Evolutionary conservation across 805 yeast species (phyloP).

Genomic region (Spathaspora arborariae): DNA sequence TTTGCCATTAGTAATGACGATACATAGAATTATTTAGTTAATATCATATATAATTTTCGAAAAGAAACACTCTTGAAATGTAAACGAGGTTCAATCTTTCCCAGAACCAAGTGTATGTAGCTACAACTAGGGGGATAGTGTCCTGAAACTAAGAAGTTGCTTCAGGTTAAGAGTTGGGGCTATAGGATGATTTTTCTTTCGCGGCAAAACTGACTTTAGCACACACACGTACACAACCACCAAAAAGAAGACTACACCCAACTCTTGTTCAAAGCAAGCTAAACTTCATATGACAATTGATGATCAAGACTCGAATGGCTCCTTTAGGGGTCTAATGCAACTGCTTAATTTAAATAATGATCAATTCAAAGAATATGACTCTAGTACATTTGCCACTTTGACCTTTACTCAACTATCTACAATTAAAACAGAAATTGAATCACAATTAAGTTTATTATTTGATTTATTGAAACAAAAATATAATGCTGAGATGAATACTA

Average conservation of each 20-base stretch:
- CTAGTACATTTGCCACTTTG: conserved; percentile 13
- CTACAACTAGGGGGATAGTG: too few species aligned
- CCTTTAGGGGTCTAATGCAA: conserved; percentile 26
- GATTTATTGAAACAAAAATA: conserved; percentile 40
- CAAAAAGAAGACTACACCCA: too few species aligned
- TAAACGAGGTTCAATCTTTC: too few species aligned
- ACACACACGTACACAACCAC: too few species aligned
- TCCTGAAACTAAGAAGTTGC: too few species aligned
- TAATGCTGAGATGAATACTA: conserved; percentile 59
- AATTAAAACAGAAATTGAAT: conserved; percentile 18
- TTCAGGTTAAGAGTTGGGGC: too few species aligned
- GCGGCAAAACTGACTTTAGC: too few species aligned
- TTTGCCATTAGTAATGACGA: conserved; percentile 30
- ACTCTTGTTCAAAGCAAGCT: too few species aligned
- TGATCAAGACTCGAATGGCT: conserved; percentile 12
- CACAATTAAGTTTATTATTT: conserved; percentile 29
- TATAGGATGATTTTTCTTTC: too few species aligned
- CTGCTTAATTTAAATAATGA: conserved; percentile 22
- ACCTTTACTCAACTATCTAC: conserved; percentile 13
- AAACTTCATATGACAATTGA: conserved; percentile 9
- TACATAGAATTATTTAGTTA: background rate
- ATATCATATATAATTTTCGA: too few species aligned
- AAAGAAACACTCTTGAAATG: too few species aligned
- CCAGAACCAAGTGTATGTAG: too few species aligned
- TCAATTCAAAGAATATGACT: conserved; percentile 17